Evolutionary conservation across 2,329 filamentous ascomycete species (phyloP), one percentile per base, ranked within the genome.

Genomic region (Trichoderma atrobrunneum): DNA sequence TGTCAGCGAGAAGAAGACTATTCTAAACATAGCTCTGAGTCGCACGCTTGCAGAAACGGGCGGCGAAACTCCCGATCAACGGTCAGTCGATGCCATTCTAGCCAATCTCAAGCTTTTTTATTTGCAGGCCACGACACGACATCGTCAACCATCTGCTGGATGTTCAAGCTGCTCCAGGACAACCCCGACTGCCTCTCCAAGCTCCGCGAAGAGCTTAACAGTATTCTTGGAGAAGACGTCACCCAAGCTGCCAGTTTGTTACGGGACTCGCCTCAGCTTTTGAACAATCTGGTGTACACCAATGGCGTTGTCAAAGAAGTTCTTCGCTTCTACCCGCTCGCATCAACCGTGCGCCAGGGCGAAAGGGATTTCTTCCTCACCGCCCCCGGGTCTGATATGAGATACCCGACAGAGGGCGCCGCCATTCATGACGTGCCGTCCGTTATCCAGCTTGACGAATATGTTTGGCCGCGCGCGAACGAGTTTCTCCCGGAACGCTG

Each of bases 81-180:
- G 8, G n/a, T 36, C 34, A 18, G 16, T 62, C 8, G 60, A 62
- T 36, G 60, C 34, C 18, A 32, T 56, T 10, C 26, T 66, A 5
- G 51, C 39, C 3, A 69, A 69, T 14, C 32, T 69, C 30, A 67
- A 68, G 48, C n/a, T 68, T 12, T 54, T 68, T 12, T 68, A 30
- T 67, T 72, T 18, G 70, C 62, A 6, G 70, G 70, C 11, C 39
- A 72, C n/a, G 63, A 72, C 26, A 68, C 34, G 2, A 72, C 43
- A 3, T 30, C 63, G 1, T 59, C 54, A 11, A 59, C 62, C 16
- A 72, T 72, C 24, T 59, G 62, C n/a, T 54, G 36, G 70, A 68
- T 68, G 70, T 68, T 72, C 34, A 72, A 72, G 51, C 24, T 30
- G 16, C 70, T 72, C 18, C 43, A 67, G 24, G 61, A 57, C 14